phyloP scores from a whole-genome alignment of 805 yeast species.

The Pichia heedii region DNA sequence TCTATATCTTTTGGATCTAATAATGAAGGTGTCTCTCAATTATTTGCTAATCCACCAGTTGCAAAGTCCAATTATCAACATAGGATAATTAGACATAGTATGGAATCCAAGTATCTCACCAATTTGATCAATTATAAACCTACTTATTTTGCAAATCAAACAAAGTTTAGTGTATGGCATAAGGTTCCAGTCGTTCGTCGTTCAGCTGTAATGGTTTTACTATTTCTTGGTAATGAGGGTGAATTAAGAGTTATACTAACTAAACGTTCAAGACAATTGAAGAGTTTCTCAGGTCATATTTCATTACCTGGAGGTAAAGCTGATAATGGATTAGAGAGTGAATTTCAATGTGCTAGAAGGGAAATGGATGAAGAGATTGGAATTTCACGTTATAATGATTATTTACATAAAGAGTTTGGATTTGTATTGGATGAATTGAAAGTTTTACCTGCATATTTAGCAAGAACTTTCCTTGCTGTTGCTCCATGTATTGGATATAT shows the following conservation, averaged over 20 bases:
- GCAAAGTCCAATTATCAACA: slow-evolving; percentile 3
- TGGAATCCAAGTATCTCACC: slow-evolving; percentile 28
- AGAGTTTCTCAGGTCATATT: slow-evolving; percentile 80
- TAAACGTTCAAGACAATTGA: slow-evolving; percentile 58
- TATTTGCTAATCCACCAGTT: slow-evolving; percentile 1
- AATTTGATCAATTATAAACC: slow-evolving; percentile 30
- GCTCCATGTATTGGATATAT: slow-evolving; percentile 70
- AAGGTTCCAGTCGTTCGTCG: slow-evolving; percentile 56
- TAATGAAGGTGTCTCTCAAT: neutral
- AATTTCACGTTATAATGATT: slow-evolving; percentile 39
- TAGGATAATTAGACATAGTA: slow-evolving; percentile 8
- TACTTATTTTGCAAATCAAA: slow-evolving; percentile 24
- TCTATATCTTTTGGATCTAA: neutral
- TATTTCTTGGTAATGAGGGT: slow-evolving; percentile 64
- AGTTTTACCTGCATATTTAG: slow-evolving; percentile 67
- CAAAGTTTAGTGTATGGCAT: slow-evolving; percentile 46
- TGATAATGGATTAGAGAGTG: slow-evolving; percentile 55
- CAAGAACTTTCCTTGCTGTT: slow-evolving; percentile 76
- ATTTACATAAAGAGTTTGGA: slow-evolving; percentile 37
- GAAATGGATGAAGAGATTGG: slow-evolving; percentile 90
- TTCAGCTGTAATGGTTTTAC: slow-evolving; percentile 68
- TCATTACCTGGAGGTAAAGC: slow-evolving; percentile 94
- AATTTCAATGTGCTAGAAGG: slow-evolving; percentile 67
- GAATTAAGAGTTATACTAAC: slow-evolving; percentile 75
- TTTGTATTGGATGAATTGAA: slow-evolving; percentile 52